Evolutionary conservation across 306 rosid species (phyloP), one percentile per base, ranked within the genome.

Genomic region (Dalbergia cochinchinensis): DNA sequence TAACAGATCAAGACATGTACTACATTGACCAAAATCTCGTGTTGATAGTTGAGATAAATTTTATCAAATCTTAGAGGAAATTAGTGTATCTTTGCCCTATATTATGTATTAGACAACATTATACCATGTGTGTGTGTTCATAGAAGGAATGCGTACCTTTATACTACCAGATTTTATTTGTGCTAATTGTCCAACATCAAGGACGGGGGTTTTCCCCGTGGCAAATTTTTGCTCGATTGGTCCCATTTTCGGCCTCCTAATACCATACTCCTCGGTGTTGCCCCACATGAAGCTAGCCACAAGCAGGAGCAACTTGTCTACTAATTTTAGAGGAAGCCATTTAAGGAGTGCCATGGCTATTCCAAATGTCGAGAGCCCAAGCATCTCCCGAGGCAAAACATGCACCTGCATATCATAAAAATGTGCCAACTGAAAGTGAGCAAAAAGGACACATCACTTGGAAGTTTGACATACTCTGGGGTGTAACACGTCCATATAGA

Each of bases 201-300:
- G 94, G 4, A 96, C 97, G 0, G 99, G 99, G 79, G 94, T 93
- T 77, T 89, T 96, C 0, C 99, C 99, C 0, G 99, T 92, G n/a
- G 83, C 92, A n/a, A 91, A 86, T 77, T 96, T 96, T 0, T 88
- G 98, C 82, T 96, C 97, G 4, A 96, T 71, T 11, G 99, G 99
- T 0, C 99, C 99, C 0, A 93, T 87, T 84, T 96, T 96, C 0
- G 99, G 99, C 61, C 99, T 86, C 33, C 84, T 89, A 77, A 96
- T 91, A 14, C 99, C 98, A 11, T 86, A 79, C 45, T 90, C 82
- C 7, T 86, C 92, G 0, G 96, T 95, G 82, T 87, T 96, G 0
- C 99, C 99, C 8, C 93, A 53, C 14, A 81, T 77, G 45, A 91
- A 51, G 35, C 33, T 88, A 42, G 98, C 69, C 0, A 67, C 47